These are phyloP conservation scores for Sindora glabra DNA, from an alignment of 306 rosid genomes.

Conservation along the genomic window DNA sequence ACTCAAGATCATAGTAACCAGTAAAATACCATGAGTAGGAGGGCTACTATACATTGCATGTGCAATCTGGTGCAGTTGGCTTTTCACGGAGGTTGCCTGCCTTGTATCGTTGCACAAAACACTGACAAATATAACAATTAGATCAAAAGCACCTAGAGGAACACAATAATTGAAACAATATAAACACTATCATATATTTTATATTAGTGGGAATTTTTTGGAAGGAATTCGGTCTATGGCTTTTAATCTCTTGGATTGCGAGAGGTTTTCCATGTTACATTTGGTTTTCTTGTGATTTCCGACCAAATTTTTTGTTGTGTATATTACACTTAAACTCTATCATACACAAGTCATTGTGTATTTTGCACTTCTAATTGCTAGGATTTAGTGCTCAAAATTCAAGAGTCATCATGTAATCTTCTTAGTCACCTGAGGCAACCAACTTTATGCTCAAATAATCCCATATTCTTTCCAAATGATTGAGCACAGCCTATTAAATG, in stretches of 20 bases:
- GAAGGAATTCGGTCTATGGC: too few relatives aligned
- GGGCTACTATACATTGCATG: conserved; percentile 81
- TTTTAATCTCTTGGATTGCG: too few relatives aligned
- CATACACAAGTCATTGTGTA: not conserved
- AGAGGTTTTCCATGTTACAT: too few relatives aligned
- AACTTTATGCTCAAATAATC: conserved; percentile 74
- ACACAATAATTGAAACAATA: not conserved
- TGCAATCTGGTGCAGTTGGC: conserved; percentile 70
- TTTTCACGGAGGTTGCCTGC: conserved; percentile 64
- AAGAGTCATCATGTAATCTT: not conserved
- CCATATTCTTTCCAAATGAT: conserved; percentile 82
- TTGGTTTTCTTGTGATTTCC: too few relatives aligned
- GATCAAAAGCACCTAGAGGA: not conserved
- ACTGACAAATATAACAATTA: conserved; percentile 9
- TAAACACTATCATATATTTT: too few relatives aligned
- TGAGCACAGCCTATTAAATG: conserved; percentile 70
- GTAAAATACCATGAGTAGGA: conserved; percentile 53
- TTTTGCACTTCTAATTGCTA: not conserved
- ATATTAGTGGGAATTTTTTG: too few relatives aligned
- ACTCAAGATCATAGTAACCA: conserved; percentile 54
- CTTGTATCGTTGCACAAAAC: conserved; percentile 51
- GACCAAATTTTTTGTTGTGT: not conserved
- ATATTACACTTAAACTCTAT: not conserved
- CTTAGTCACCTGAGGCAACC: conserved; percentile 89
- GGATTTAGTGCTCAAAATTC: not conserved